Evolutionary conservation across 208 protist genomes (phyloP), one percentile per base, ranked within the genome.

Genomic region (Angomonas ambiguus): DNA sequence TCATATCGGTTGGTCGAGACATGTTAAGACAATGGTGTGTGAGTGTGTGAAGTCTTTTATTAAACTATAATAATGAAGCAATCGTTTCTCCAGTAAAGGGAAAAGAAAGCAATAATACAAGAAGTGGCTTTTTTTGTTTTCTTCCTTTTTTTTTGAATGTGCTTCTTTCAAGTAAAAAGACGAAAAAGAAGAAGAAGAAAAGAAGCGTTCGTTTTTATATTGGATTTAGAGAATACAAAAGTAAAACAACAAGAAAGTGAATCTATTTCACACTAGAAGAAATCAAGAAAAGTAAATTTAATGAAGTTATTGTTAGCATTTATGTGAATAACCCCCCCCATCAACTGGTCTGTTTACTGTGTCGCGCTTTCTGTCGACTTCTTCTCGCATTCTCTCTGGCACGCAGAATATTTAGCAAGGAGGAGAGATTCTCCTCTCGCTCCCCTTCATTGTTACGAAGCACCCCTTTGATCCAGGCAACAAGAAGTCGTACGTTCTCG

Each of bases 111-210:
- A 28, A 18, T 24, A 20, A 13, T 48, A 4, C 3, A 45, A 49
- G n/a, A 22, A 6, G n/a, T 48, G 38, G 6, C 11, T 28, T 59
- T 59, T 25, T 25, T 25, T 25, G 2, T 25, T 22, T 33, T 2
- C 2, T 6, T 25, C 5, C 18, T 4, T 25, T 25, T 59, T 2
- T 18, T 59, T 59, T 33, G 4, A 4, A 22, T 2, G 2, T 25
- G 35, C 3, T 18, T 55, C 64, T 53, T 51, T 31, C n/a, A n/a
- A n/a, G 28, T 56, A 83, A 66, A 8, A 80, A n/a, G n/a, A 56
- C 16, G n/a, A 24, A n/a, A 56, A 56, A 56, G 10, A 56, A 11
- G 25, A n/a, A 56, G 25, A 56, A 56, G 8, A 56, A 56, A 20
- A 48, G 18, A 48, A 48, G 38, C 11, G 11, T 2, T 53, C 22